These are phyloP conservation scores for Lentinula lateritia DNA, from an alignment of 768 basidiomycete genomes.

Conservation along the genomic window DNA sequence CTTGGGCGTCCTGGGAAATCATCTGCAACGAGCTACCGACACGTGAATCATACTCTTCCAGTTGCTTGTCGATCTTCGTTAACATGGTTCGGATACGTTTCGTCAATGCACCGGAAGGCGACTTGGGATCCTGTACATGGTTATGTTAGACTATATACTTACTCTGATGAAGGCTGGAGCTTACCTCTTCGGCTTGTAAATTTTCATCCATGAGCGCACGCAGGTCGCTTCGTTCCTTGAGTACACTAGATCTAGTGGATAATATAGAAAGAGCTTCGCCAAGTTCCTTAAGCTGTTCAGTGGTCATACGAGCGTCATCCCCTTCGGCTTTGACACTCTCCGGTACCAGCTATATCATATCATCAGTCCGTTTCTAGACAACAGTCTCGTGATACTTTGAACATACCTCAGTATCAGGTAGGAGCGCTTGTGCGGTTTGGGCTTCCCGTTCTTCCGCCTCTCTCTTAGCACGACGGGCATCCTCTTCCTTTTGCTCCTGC, in stretches of 20 bases:
- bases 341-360: slow-evolving; percentile 49
- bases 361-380: not conserved
- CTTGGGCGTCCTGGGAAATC: slow-evolving; percentile 81
- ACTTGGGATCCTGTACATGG: slow-evolving; percentile 60
- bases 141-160: not conserved
- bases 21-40: slow-evolving; percentile 82
- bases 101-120: slow-evolving; percentile 81
- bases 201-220: slow-evolving; percentile 93
- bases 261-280: slow-evolving; percentile 87
- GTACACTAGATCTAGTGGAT: slow-evolving; percentile 89
- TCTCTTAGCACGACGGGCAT: slow-evolving; percentile 80
- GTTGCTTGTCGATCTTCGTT: slow-evolving; percentile 88
- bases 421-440: slow-evolving; percentile 69
- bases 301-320: slow-evolving; percentile 91
- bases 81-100: slow-evolving; percentile 96
- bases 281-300: slow-evolving; percentile 92
- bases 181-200: slow-evolving; percentile 78
- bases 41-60: slow-evolving; percentile 86
- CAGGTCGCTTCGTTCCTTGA: slow-evolving; percentile 94
- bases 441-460: slow-evolving; percentile 79
- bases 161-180: not conserved
- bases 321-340: slow-evolving; percentile 47
- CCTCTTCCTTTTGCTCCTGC: slow-evolving; percentile 93
- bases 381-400: not conserved
- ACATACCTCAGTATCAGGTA: slow-evolving; percentile 87